Evolutionary conservation across 768 basidiomycete genomes (phyloP).

Genomic region (Tricholoma sp.): DNA sequence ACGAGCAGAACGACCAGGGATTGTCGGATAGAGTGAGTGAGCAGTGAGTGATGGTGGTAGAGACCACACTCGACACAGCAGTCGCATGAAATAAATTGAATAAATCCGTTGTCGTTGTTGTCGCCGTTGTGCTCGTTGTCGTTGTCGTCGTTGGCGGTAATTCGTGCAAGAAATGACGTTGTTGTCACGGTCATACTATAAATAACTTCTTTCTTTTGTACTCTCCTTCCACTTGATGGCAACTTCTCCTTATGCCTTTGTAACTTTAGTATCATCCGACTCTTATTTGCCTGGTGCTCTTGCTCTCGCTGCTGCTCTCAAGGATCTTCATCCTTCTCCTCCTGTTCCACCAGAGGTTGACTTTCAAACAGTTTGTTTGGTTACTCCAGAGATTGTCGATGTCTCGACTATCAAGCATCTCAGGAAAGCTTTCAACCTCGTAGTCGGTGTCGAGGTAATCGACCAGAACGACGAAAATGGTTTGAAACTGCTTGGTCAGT

Average conservation of each 20-base stretch:
- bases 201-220: constrained; percentile 2
- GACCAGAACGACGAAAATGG: constrained; percentile 59
- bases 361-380: constrained; percentile 82
- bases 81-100: constrained; percentile 17
- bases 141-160: constrained; percentile 6
- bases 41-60: constrained; percentile 19
- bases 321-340: constrained; percentile 66
- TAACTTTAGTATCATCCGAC: constrained; percentile 89
- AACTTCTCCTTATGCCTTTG: constrained; percentile 74
- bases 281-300: constrained; percentile 92
- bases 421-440: constrained; percentile 73
- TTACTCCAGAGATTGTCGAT: constrained; percentile 91
- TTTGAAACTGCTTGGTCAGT: constrained; percentile 79
- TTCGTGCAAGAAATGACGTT: constrained; percentile 1
- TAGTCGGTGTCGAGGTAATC: constrained; percentile 91
- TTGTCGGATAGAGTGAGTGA: constrained; percentile 9
- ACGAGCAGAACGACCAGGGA: constrained; percentile 7
- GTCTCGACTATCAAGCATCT: constrained; percentile 76
- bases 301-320: constrained; percentile 77
- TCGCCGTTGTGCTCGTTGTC: constrained; percentile 8
- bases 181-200: background rate
- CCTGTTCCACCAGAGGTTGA: constrained; percentile 54
- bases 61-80: background rate
- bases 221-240: constrained; percentile 44
- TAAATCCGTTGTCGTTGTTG: too few species aligned